Evolutionary conservation across 306 rosid species (phyloP), one percentile per base, ranked within the genome.

Genomic region (Prosopis cineraria): DNA sequence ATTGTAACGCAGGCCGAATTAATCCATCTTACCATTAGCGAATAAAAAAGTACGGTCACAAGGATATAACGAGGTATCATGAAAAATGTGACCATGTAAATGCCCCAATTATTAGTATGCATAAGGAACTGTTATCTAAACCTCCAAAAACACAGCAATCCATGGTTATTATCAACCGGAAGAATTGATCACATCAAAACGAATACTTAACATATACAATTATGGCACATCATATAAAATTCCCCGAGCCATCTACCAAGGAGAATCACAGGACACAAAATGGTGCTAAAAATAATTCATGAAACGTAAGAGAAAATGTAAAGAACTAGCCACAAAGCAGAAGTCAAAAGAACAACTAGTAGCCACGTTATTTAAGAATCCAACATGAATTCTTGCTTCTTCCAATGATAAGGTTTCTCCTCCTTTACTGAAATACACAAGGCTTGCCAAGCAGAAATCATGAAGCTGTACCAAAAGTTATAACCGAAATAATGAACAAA

Each of bases 41-140:
- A 64, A 27, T 25, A 45, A 29, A 3, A 14, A 64, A 10, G 27
- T 6, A 30, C 68, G 30, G 33, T 74, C 48, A 50, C n/a, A 60
- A 52, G 80, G 19, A 31, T 7, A 62, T 39, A 45, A 52, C 24
- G 39, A 76, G 67, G 72, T 50, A 72, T 45, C 74, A n/a, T 53
- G 12, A 78, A 43, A 7, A 34, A 17, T 62, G 41, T 5, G 17
- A 19, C 48, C 31, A 5, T 65, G 31, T 11, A 34, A 34, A 12
- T 7, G 31, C 2, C 34, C 55, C 17, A 8, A 22, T 19, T 25
- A 6, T 33, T 60, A 59, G 58, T 39, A 41, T 44, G 19, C 24
- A 71, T 33, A 53, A 41, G 73, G 41, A 66, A 73, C 82, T 67
- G 25, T 45, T 29, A 76, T 52, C 70, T 33, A 39, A 79, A 70